A percentile compares a stretch with the other conserved stretches of the same genome.
Conservation (phyloP, 1,284 basidiomycete genomes). For the Sanguinoderma infundibulare region DNA sequence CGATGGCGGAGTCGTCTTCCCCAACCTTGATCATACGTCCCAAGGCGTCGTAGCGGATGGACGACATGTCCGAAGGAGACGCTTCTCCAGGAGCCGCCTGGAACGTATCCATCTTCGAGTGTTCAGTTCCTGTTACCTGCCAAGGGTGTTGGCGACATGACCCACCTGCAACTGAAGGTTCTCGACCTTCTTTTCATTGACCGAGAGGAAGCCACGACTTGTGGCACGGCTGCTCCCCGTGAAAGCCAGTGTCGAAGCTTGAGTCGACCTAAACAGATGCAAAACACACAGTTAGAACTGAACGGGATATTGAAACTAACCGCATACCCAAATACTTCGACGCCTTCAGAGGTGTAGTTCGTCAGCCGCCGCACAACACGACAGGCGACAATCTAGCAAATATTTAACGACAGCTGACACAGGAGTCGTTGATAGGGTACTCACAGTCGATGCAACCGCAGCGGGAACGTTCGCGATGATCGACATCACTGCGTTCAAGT, state of each 20-base stretch:
- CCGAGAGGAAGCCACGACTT: conserved; percentile 36
- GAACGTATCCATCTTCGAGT: conserved; percentile 60
- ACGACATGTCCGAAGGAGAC: conserved; percentile 41
- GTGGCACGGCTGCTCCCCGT: conserved; percentile 25
- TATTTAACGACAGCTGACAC: neutral
- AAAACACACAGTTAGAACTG: neutral
- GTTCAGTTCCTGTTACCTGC: neutral
- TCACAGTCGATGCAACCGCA: conserved; percentile 66
- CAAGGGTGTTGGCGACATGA: neutral
- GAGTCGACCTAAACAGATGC: conserved; percentile 31
- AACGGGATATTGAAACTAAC: conserved; percentile 20
- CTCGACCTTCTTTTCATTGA: conserved; percentile 39
- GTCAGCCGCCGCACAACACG: conserved; percentile 69
- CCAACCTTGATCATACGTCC: conserved; percentile 45
- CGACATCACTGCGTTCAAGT: conserved; percentile 76
- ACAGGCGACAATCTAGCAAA: conserved; percentile 66
- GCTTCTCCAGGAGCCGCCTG: conserved; percentile 39
- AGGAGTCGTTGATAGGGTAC: conserved; percentile 21
- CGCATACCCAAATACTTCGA: conserved; percentile 57
- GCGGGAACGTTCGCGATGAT: conserved; percentile 78
- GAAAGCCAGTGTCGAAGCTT: conserved; percentile 45
- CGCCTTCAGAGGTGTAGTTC: conserved; percentile 54
- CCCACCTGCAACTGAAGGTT: conserved; percentile 58
- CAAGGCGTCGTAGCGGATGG: conserved; percentile 54
- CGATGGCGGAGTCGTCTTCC: conserved; percentile 43